A percentile compares a stretch with the other conserved stretches of the same genome.
Conservation (phyloP, 139 green algal genomes). For the Coccomyxa sp. region DNA sequence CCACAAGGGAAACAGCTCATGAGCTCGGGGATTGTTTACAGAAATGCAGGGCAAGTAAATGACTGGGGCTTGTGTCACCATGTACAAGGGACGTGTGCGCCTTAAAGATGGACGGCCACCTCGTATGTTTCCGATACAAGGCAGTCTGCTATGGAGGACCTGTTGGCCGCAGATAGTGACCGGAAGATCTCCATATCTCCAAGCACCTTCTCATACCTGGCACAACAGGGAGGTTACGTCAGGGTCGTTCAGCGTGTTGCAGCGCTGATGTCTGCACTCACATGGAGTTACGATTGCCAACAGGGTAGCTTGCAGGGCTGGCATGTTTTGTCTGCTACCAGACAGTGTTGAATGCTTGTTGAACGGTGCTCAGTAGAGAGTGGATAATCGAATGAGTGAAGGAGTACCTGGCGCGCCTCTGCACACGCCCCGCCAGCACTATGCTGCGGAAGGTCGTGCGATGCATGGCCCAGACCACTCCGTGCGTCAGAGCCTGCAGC, state of each 20-base stretch:
- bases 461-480: slow-evolving; percentile 49
- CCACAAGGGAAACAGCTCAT: too few species aligned
- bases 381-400: too few species aligned
- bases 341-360: too few species aligned
- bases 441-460: slow-evolving; percentile 40
- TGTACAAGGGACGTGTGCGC: not conserved
- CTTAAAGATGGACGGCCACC: slow-evolving; percentile 10
- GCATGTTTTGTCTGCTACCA: too few species aligned
- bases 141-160: slow-evolving; percentile 52
- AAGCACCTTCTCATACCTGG: slow-evolving; percentile 23
- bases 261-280: too few species aligned
- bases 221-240: too few species aligned
- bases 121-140: slow-evolving; percentile 32
- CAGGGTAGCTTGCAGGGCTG: too few species aligned
- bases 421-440: slow-evolving; percentile 31
- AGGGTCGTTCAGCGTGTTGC: too few species aligned
- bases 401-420: slow-evolving; percentile 23
- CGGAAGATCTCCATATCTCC: slow-evolving; percentile 21
- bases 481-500: slow-evolving; percentile 27
- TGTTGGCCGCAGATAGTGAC: slow-evolving; percentile 27
- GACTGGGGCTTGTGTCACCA: not conserved
- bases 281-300: too few species aligned
- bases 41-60: too few species aligned
- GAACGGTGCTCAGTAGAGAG: too few species aligned
- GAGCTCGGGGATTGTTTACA: too few species aligned